Conservation (phyloP, 2,329 filamentous ascomycete genomes). For the Helminthosporium solani region DNA sequence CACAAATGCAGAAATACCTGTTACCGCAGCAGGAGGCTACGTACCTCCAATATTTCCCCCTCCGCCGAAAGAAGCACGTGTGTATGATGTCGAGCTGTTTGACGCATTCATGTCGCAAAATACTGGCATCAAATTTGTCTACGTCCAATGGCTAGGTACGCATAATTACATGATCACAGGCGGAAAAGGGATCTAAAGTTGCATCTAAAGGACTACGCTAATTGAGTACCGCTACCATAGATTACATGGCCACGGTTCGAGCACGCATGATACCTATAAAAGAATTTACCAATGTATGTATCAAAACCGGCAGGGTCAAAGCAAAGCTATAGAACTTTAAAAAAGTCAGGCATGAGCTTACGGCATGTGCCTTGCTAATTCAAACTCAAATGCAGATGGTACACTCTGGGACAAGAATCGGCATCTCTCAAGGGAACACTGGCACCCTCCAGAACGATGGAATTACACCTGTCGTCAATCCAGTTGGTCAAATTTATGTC, state of each 20-base stretch:
- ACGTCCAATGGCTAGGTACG: slow-evolving; percentile 65
- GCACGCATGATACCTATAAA: slow-evolving; percentile 66
- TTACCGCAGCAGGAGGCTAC: slow-evolving; percentile 4
- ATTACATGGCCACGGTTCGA: slow-evolving; percentile 70
- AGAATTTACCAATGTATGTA: slow-evolving; percentile 35
- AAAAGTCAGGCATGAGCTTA: neutral
- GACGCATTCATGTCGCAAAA: slow-evolving; percentile 54
- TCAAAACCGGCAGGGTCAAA: no score
- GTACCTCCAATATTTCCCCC: slow-evolving; percentile 28
- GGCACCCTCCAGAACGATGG: slow-evolving; percentile 69
- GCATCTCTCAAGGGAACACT: slow-evolving; percentile 64
- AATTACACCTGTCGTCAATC: slow-evolving; percentile 54
- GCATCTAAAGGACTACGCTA: neutral
- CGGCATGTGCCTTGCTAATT: neutral
- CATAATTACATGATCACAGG: neutral
- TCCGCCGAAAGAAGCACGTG: slow-evolving; percentile 27
- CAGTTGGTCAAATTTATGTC: slow-evolving; percentile 66
- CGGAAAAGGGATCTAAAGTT: neutral
- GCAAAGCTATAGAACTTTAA: no score
- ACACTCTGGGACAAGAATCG: slow-evolving; percentile 46
- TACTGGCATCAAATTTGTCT: slow-evolving; percentile 62
- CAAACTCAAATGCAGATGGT: slow-evolving; percentile 23
- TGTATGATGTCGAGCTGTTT: slow-evolving; percentile 43
- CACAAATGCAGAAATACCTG: neutral
- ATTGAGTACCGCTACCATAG: slow-evolving; percentile 32